phyloP scores from a whole-genome alignment of 129 eudicot species.

The Kitagawia praeruptora region DNA sequence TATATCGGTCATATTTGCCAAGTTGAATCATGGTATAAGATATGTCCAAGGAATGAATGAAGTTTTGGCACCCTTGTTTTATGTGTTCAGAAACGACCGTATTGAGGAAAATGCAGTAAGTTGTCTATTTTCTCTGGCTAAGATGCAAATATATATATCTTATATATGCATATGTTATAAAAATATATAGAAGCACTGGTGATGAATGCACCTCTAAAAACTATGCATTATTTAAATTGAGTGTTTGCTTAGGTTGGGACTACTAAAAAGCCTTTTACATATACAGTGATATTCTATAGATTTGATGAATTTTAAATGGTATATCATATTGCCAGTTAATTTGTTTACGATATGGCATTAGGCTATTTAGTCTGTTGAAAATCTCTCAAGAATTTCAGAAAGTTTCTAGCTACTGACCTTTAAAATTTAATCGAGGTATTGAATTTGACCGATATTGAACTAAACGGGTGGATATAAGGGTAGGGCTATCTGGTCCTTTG shows the following conservation, averaged over 20 bases:
- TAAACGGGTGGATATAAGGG: constrained; percentile 90
- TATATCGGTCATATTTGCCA: constrained; percentile 84
- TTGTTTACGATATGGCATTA: not conserved
- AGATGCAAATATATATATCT: not conserved
- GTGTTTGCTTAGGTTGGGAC: not conserved
- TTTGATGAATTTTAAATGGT: not conserved
- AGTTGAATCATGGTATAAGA: constrained; percentile 97
- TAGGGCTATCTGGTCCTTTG: constrained; percentile 81
- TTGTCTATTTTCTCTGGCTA: not conserved
- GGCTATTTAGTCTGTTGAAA: not conserved
- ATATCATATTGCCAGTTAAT: not conserved
- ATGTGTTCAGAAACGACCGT: constrained; percentile 84
- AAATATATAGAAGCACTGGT: not conserved
- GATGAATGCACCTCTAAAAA: not conserved
- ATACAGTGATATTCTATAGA: not conserved
- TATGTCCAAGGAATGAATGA: constrained; percentile 99
- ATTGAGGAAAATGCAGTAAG: constrained; percentile 82
- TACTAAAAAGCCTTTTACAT: not conserved
- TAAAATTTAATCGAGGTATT: constrained; percentile 48
- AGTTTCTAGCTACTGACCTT: constrained; percentile 13
- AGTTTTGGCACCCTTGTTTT: constrained; percentile 86
- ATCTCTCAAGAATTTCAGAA: not conserved
- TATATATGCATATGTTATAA: not conserved
- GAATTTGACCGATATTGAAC: constrained; percentile 82
- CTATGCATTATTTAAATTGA: not conserved